Percentiles rank a stretch among this genome's conserved stretches.
Conservation (phyloP, 2,329 filamentous ascomycete genomes). For the Cladophialophora carrionii region DNA sequence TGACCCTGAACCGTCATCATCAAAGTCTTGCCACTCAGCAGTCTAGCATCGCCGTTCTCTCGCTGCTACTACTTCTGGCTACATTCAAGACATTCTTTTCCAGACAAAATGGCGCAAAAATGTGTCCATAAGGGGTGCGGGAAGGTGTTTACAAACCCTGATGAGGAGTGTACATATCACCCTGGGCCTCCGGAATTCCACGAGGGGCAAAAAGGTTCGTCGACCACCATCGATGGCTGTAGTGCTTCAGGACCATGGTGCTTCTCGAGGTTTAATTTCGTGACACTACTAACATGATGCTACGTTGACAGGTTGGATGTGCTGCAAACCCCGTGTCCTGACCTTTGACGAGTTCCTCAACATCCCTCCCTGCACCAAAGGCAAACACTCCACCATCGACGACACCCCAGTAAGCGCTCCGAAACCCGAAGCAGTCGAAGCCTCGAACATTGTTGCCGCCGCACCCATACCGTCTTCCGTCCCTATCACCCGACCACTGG, state of each 20-base stretch:
- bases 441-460: conserved; percentile 31
- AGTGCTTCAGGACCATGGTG: background rate
- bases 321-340: conserved; percentile 94
- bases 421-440: conserved; percentile 32
- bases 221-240: background rate
- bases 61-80: background rate
- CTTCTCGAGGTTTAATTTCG: background rate
- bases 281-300: background rate
- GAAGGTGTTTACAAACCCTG: conserved; percentile 78
- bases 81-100: background rate
- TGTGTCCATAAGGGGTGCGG: conserved; percentile 97
- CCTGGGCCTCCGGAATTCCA: conserved; percentile 93
- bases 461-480: conserved; percentile 31
- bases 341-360: conserved; percentile 97
- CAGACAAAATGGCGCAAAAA: conserved; percentile 55
- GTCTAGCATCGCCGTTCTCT: background rate
- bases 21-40: background rate
- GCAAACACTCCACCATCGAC: conserved; percentile 89
- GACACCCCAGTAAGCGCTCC: conserved; percentile 59
- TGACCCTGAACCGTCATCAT: background rate
- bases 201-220: conserved; percentile 93
- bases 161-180: conserved; percentile 88
- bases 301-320: conserved; percentile 81
- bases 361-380: conserved; percentile 89
- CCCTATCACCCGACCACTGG: conserved; percentile 35